Base-by-base conservation (phyloP, 495 filamentous ascomycete genomes). In the Oleoguttula mirabilis region DNA sequence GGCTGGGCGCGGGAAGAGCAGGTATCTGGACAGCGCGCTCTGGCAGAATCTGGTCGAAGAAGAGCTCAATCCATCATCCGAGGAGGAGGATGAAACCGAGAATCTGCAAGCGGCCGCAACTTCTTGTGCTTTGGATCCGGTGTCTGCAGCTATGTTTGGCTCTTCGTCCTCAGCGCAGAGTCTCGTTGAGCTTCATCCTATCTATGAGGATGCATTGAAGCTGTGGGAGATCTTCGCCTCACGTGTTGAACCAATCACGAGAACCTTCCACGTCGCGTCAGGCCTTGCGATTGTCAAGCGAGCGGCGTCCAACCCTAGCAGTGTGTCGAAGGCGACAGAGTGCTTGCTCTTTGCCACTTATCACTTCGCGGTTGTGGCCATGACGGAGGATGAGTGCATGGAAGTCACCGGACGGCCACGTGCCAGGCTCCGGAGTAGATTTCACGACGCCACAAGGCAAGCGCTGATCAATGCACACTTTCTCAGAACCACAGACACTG, bases 301-400 rank as follows among this genome's bases (percentile, higher is more conserved):
- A 21, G 46, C 50, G 5, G 47, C 47, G 1, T 24, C 36, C n/a
- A 39, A 54, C 24, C 46, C 48, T 3, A 45, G 43, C 28, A 36
- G 10, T 4, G 36, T 39, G 0, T 36, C 50, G 2, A 47, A 45
- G 35, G 27, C 46, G 20, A 41, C 38, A 10, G 54, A 56, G 21
- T 54, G 52, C 10, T 34, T 56, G 21, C 27, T 56, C 12, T 56
- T 51, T 32, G 41, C 47, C 20, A 39, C 51, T 3, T 56, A 53
- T 27, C 47, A 50, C 31, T 50, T 51, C 23, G 50, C 50, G 14
- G 31, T 49, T 10, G 22, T 36, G 1, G 28, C 43, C 3, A 38
- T 54, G 34, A 37, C 19, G 5, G 46, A 53, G 3, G 43, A 43
- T 11, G 45, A 56, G 22, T 54, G 51, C 41, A 10, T 39, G 10